Percentiles rank a stretch among this genome's conserved stretches.
Evolutionary conservation across 768 basidiomycete genomes (phyloP).

Genomic region (Royoungia palumana): DNA sequence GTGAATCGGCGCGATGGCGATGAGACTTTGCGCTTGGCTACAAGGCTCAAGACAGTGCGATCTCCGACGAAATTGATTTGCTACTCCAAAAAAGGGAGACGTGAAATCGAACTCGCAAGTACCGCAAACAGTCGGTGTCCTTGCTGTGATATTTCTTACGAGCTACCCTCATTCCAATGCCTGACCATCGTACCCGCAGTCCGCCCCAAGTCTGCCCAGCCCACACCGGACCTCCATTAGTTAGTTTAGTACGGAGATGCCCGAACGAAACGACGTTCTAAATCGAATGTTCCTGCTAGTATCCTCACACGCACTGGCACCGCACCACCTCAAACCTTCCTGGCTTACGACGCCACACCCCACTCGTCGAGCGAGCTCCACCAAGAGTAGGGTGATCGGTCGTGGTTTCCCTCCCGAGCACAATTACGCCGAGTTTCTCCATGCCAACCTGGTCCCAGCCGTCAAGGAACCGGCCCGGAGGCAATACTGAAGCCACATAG

Average conservation of each 20-base stretch:
- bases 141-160: background rate
- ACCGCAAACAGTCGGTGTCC: background rate
- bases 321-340: background rate
- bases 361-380: no score
- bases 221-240: background rate
- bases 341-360: no score
- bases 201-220: no score
- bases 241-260: conserved; percentile 9
- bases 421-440: no score
- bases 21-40: background rate
- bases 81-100: conserved; percentile 11
- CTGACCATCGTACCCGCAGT: background rate
- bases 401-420: no score
- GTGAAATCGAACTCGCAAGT: background rate
- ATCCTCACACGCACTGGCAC: conserved; percentile 12
- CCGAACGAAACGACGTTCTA: conserved; percentile 15
- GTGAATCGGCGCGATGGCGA: background rate
- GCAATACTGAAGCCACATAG: no score
- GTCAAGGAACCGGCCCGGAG: no score
- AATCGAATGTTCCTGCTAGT: conserved; percentile 30
- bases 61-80: no score
- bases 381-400: no score
- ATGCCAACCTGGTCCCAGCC: no score
- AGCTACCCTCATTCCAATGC: no score
- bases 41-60: background rate